Percentiles rank a stretch among this genome's conserved stretches.
These are phyloP conservation scores for Hanseniaspora uvarum DNA, from an alignment of 1,139 yeast genomes.

Conservation along the genomic window DNA sequence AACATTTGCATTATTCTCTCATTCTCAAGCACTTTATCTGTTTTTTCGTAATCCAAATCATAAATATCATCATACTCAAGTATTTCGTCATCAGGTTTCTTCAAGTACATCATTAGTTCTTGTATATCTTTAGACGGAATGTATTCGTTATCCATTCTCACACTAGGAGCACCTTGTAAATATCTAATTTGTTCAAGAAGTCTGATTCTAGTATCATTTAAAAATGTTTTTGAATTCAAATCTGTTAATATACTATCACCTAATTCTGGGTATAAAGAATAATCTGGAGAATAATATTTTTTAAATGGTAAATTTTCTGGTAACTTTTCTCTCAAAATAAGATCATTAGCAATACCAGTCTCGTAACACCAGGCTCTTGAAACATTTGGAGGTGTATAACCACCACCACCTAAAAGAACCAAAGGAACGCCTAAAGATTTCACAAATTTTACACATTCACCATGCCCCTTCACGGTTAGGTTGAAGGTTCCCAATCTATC, in stretches of 20 bases:
- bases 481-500: constrained; percentile 92
- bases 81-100: constrained; percentile 43
- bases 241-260: constrained; percentile 55
- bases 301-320: constrained; percentile 76
- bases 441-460: constrained; percentile 83
- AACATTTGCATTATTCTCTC: constrained; percentile 34
- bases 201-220: constrained; percentile 68
- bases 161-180: constrained; percentile 87
- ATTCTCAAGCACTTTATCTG: constrained; percentile 41
- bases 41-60: constrained; percentile 40
- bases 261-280: constrained; percentile 60
- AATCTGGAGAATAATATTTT: constrained; percentile 88
- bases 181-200: constrained; percentile 74
- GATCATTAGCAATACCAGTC: constrained; percentile 76
- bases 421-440: constrained; percentile 79
- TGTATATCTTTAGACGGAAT: constrained; percentile 72
- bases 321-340: constrained; percentile 59
- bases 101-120: constrained; percentile 37
- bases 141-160: constrained; percentile 69
- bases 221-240: constrained; percentile 68
- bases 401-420: constrained; percentile 94
- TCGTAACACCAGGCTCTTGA: constrained; percentile 93
- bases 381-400: constrained; percentile 92
- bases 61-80: constrained; percentile 21
- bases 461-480: constrained; percentile 82